Evolutionary conservation across 768 basidiomycete genomes (phyloP), one percentile per base, ranked within the genome.

Genomic region (Rhizopogon vulgaris): DNA sequence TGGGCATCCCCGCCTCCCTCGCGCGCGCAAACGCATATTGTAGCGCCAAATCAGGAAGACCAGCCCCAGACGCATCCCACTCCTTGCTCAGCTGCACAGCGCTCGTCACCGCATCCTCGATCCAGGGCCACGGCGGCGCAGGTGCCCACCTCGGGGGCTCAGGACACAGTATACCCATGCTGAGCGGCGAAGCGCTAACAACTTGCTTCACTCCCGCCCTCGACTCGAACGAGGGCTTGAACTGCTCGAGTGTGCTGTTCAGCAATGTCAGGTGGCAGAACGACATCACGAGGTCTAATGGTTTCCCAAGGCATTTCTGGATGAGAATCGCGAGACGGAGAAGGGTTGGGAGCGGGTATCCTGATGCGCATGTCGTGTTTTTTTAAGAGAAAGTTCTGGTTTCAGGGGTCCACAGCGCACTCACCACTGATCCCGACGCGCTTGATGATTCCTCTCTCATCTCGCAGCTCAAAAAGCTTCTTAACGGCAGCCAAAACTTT

Each of bases 231-330:
- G 78, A 75, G 10, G 76, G 69, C 25, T 76, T 74, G 63, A 83
- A 91, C 9, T 73, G 66, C 38, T 67, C 63, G 63, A 84, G 75
- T 14, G 78, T 83, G 51, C 71, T 68, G 66, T 88, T 90, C 63
- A 91, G 88, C 30, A 93, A 72, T 22, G 78, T 83, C 49, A 90
- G 76, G 65, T 94, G 90, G 22, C 83, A 87, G 71, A 90, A 94
- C 14, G 87, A 85, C 41, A 93, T 77, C 27, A 94, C 65, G 41
- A 84, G 75, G 66, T 94, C 92, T 52, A 94, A 63, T 9, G 92
- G 87, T 49, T 76, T 74, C 68, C 77, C 84, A 10, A 85, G 84
- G 8, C 80, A 66, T 17, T 74, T 83, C 60, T 86, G 80, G 55
- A 91, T 78, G 47, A 93, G 73, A 32, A 90, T 76, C 8, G 90